These are phyloP conservation scores for Isabelozyma gotoi DNA, from an alignment of 805 yeast species.

Conservation along the genomic window DNA sequence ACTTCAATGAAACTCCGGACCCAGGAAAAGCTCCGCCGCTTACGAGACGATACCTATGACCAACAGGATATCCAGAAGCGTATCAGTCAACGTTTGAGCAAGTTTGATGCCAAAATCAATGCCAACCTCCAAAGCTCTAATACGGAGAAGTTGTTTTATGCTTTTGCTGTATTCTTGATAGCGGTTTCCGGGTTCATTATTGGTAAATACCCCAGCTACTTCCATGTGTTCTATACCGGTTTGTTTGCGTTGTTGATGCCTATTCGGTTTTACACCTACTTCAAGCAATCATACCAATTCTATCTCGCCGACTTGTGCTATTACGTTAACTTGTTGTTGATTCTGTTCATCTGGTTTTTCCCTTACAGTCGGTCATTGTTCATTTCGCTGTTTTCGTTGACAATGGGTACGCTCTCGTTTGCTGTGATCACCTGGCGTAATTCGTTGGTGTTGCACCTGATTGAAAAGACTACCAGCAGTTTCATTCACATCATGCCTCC, in stretches of 20 bases:
- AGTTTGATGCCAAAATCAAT: slow-evolving; percentile 38
- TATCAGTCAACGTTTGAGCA: slow-evolving; percentile 27
- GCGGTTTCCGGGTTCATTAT: slow-evolving; percentile 73
- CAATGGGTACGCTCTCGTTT: slow-evolving; percentile 87
- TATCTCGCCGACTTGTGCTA: slow-evolving; percentile 92
- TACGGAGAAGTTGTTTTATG: slow-evolving; percentile 77
- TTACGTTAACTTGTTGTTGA: slow-evolving; percentile 72
- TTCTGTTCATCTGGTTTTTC: slow-evolving; percentile 77
- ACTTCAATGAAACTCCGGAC: slow-evolving; percentile 36
- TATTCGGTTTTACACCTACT: slow-evolving; percentile 77
- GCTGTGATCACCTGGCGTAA: slow-evolving; percentile 97
- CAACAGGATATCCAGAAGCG: slow-evolving; percentile 30
- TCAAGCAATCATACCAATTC: slow-evolving; percentile 76
- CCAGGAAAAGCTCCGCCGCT: slow-evolving; percentile 26
- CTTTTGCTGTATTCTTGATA: slow-evolving; percentile 65
- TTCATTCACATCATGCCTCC: slow-evolving; percentile 93
- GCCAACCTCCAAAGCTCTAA: slow-evolving; percentile 31
- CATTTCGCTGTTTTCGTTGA: slow-evolving; percentile 79
- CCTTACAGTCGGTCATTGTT: slow-evolving; percentile 74
- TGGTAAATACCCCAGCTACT: slow-evolving; percentile 73
- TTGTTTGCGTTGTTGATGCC: slow-evolving; percentile 72
- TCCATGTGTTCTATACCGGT: slow-evolving; percentile 73
- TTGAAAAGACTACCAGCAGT: slow-evolving; percentile 89
- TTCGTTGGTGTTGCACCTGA: slow-evolving; percentile 84
- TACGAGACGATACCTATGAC: slow-evolving; percentile 24